These are phyloP conservation scores for Ramicandelaber brevisporus DNA, from an alignment of 192 early-diverging fungal genomes.

Conservation along the genomic window DNA sequence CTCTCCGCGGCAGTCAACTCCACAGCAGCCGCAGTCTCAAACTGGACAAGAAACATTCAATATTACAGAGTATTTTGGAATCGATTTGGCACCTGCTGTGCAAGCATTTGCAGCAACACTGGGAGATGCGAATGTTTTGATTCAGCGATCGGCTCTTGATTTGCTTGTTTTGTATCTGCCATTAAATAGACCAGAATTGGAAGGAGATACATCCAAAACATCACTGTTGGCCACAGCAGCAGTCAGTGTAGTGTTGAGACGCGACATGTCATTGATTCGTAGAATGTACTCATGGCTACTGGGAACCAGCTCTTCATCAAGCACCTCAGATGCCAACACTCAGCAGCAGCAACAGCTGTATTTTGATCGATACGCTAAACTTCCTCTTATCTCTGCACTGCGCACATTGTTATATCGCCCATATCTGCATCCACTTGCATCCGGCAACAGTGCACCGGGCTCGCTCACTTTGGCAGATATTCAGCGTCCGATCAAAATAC, in stretches of 20 bases:
- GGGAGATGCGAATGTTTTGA: conserved; percentile 45
- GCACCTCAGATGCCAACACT: conserved; percentile 14
- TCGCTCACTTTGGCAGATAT: no score
- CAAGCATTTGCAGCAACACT: conserved; percentile 48
- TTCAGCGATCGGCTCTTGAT: conserved; percentile 63
- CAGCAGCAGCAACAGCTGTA: conserved; percentile 15
- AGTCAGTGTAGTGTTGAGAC: conserved; percentile 49
- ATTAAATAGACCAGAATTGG: conserved; percentile 1
- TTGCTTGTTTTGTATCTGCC: no score
- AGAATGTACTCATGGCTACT: conserved; percentile 80
- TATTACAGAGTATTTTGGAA: no score
- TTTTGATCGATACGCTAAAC: conserved; percentile 24
- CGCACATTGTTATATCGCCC: conserved; percentile 29
- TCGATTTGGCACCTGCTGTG: conserved; percentile 43
- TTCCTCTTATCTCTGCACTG: conserved; percentile 22
- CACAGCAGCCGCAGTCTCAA: no score
- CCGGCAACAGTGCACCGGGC: no score
- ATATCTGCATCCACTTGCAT: no score
- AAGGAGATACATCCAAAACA: neutral
- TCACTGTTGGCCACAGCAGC: neutral
- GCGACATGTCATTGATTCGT: conserved; percentile 85
- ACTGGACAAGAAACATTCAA: no score
- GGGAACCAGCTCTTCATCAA: conserved; percentile 21
- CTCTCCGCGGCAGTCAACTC: no score
- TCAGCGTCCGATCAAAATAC: no score